phyloP scores from a whole-genome alignment of 441 rosid genomes.

The Capsella rubella region DNA sequence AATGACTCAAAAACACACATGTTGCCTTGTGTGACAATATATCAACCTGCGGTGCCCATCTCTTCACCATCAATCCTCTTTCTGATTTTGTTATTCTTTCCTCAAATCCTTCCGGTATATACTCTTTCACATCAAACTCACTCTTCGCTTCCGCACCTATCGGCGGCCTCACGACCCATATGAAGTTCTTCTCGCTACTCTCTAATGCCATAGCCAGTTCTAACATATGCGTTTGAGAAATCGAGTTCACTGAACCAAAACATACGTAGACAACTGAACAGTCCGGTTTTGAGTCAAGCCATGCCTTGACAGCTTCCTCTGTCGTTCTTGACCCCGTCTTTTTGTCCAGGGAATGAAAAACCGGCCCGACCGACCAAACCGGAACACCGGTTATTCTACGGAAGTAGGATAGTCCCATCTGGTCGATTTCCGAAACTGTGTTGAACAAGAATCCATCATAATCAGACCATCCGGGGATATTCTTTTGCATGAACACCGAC shows the following conservation, averaged over 20 bases:
- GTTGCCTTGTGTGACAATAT: slow-evolving; percentile 63
- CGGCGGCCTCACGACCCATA: slow-evolving; percentile 87
- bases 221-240: slow-evolving; percentile 65
- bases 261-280: slow-evolving; percentile 64
- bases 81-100: slow-evolving; percentile 46
- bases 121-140: slow-evolving; percentile 55
- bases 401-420: slow-evolving; percentile 59
- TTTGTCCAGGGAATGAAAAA: slow-evolving; percentile 47
- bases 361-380: slow-evolving; percentile 68
- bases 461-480: slow-evolving; percentile 60
- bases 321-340: slow-evolving; percentile 38
- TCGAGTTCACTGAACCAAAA: slow-evolving; percentile 74
- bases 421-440: slow-evolving; percentile 63
- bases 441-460: slow-evolving; percentile 67
- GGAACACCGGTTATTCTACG: slow-evolving; percentile 52
- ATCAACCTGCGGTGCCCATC: slow-evolving; percentile 81
- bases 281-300: slow-evolving; percentile 64
- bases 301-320: slow-evolving; percentile 48
- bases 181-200: slow-evolving; percentile 58
- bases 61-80: slow-evolving; percentile 59
- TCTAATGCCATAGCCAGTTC: slow-evolving; percentile 73
- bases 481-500: slow-evolving; percentile 57
- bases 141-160: slow-evolving; percentile 60
- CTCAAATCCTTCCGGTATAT: slow-evolving; percentile 65
- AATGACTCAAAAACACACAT: slow-evolving; percentile 71